Conservation (phyloP, 2,329 filamentous ascomycete species). For the Exophiala spinifera region DNA sequence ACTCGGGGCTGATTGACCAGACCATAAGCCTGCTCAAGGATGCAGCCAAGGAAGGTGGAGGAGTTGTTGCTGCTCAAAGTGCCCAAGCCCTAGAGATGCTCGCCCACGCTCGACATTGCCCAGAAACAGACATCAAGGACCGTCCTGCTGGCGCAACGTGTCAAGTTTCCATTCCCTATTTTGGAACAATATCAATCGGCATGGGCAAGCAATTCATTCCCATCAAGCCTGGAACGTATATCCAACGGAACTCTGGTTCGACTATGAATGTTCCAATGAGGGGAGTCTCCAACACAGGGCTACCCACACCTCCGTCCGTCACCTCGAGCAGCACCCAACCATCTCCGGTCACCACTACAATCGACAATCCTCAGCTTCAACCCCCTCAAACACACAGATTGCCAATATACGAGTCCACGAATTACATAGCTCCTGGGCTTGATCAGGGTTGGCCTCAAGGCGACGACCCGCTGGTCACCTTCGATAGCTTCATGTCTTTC, state of each 20-base stretch:
- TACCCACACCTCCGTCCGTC: constrained; percentile 29
- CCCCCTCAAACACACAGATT: not conserved
- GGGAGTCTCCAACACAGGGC: constrained; percentile 14
- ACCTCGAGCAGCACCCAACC: constrained; percentile 21
- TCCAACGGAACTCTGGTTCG: constrained; percentile 2
- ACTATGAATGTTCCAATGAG: constrained; percentile 1
- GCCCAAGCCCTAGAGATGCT: constrained; percentile 42
- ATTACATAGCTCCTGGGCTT: constrained; percentile 18
- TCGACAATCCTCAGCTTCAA: constrained; percentile 14
- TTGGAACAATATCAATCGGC: constrained; percentile 43
- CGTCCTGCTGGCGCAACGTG: constrained; percentile 28
- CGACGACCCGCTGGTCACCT: constrained; percentile 30
- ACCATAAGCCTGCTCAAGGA: constrained; percentile 35
- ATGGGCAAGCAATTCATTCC: constrained; percentile 35
- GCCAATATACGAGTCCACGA: constrained; percentile 17
- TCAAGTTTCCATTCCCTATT: constrained; percentile 46
- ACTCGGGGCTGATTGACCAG: constrained; percentile 38
- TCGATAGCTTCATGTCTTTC: constrained; percentile 31
- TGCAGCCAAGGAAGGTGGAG: constrained; percentile 36
- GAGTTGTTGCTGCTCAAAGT: constrained; percentile 45
- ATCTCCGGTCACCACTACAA: constrained; percentile 22
- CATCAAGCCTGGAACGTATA: constrained; percentile 25
- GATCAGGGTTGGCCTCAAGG: constrained; percentile 20
- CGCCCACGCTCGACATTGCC: constrained; percentile 29
- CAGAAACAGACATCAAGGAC: constrained; percentile 13